Conservation (phyloP, 2,329 filamentous ascomycete genomes). For the Colletotrichum tanaceti region DNA sequence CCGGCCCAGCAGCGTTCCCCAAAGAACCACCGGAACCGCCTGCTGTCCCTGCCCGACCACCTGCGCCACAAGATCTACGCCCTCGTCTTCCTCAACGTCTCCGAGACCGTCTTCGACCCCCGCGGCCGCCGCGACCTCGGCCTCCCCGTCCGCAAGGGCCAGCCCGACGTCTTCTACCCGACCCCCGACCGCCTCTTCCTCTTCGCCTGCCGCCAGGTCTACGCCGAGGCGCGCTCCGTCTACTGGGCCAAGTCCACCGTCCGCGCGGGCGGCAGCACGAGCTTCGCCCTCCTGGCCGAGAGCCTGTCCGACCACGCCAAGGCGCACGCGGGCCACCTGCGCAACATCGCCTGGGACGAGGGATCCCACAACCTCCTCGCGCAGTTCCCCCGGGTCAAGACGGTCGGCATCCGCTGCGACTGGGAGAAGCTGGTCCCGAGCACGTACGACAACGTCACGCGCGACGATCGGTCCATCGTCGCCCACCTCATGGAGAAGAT, state of each 20-base stretch:
- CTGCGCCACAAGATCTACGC: background rate
- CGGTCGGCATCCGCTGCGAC: background rate
- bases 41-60: background rate
- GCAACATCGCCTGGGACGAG: background rate
- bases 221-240: background rate
- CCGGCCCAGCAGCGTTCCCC: background rate
- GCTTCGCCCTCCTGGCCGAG: background rate
- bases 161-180: background rate
- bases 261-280: background rate
- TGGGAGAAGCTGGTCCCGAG: background rate
- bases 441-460: background rate
- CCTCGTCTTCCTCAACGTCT: background rate
- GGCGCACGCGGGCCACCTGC: background rate
- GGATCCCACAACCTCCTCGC: background rate
- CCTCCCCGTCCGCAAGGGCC: background rate
- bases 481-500: background rate
- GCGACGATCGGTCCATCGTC: background rate
- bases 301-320: background rate
- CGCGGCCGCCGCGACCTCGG: background rate
- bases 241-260: background rate
- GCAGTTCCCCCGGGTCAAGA: background rate
- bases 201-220: conserved; percentile 4
- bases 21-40: background rate
- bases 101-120: background rate
- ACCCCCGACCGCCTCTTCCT: background rate